Evolutionary conservation across 495 filamentous ascomycete species (phyloP), one percentile per base, ranked within the genome.

Genomic region (Elasticomyces elasticus): DNA sequence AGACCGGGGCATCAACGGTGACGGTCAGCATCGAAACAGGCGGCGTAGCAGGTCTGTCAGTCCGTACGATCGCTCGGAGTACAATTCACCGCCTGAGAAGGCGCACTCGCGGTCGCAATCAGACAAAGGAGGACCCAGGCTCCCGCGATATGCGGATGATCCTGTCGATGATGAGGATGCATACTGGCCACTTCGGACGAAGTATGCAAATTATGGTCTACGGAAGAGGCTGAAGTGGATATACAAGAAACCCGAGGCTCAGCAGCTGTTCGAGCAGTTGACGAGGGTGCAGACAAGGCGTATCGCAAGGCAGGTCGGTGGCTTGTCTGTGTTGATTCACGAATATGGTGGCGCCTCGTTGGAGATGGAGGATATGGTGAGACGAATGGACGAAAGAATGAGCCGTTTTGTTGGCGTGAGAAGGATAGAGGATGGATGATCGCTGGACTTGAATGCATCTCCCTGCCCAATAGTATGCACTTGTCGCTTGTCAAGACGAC

Each of bases 281-380:
- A 42, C 22, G 24, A 52, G 62, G 53, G 31, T 65, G 23, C 54
- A 63, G 54, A 61, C 54, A 17, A 43, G 65, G 33, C 28, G 63
- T 46, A 63, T 63, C 9, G 58, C 65, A 31, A 52, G 60, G 56
- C 60, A 65, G 55, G 62, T 65, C 26, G 60, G 49, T 13, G 59
- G 52, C 25, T 17, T 62, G 27, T 28, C 45, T 17, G 26, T 54
- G 38, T 17, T 49, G 28, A 27, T 62, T 35, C 54, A 58, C 35
- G 46, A 49, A 25, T 56, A 50, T 55, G 51, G 55, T 19, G 24
- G 42, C 19, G 27, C n/a, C 22, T 19, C 38, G 31, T 12, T 50
- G 51, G 56, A 58, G 40, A 27, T 41, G 44, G 24, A 52, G 37
- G 54, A 55, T 25, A 52, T 47, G 15, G 49, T 62, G 22, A 13